Base-by-base conservation (phyloP, 139 green algal species). In the Picochlorum sp. region DNA sequence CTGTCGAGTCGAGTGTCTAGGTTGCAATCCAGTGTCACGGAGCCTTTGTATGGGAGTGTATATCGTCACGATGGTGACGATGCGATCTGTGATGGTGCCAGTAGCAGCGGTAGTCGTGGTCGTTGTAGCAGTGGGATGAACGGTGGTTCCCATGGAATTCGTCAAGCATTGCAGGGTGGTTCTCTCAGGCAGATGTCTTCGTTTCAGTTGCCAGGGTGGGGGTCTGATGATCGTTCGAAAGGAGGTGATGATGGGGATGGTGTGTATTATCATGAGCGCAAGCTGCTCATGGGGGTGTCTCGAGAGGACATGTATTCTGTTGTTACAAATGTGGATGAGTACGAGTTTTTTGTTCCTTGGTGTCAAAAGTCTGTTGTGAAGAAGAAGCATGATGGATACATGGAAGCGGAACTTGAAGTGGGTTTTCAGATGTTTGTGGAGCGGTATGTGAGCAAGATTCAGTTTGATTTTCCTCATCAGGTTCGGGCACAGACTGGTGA, bases 341-440 rank as follows among this genome's bases (percentile, higher is more conserved):
- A 97, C 66, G 26, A 76, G 24, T 60, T 88, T 51, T 97, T 97
- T 77, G 86, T 97, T 37, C 90, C 90, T 2, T 97, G 89, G 86
- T 97, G 90, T 65, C 64, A 79, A 49, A 57, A 60, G 15, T 90
- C 78, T 0, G 57, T 60, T 3, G 70, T 96, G 15, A 31, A 49
- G 15, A 31, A 45, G 24, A 63, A 65, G 6, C 45, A 34, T 8
- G 13, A 49, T 31, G 61, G 26, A 23, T 86, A 88, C 58, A 66
- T 96, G 55, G 89, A 97, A 50, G 90, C 90, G 5, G 90, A 97
- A 78, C 81, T 97, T 18, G 86, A 95, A 66, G 84, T 97, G 2
- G 90, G 90, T 18, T 97, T 97, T 63, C 85, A 89, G 64, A 56
- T 92, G 8, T 87, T 94, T 70, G 72, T 74, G 23, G 86, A 94